A percentile compares a stretch with the other conserved stretches of the same genome.
These are phyloP conservation scores for Yamadazyma triangularis DNA, from an alignment of 1,139 yeast genomes.

Conservation along the genomic window DNA sequence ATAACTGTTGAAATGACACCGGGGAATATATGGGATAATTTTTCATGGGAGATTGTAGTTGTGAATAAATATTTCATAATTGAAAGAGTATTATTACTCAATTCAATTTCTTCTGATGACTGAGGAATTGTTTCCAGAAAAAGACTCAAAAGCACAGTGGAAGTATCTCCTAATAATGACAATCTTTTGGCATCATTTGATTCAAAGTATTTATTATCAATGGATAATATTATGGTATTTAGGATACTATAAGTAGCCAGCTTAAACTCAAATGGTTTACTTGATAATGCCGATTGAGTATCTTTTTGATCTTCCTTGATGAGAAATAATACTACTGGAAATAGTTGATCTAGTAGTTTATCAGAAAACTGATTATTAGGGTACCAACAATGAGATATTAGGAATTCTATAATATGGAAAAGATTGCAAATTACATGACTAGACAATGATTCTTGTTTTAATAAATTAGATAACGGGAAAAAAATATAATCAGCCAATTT, in stretches of 20 bases:
- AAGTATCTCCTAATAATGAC: slow-evolving; percentile 11
- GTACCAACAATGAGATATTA: slow-evolving; percentile 29
- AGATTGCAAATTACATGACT: slow-evolving; percentile 18
- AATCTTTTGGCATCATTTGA: slow-evolving; percentile 7
- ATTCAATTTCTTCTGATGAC: slow-evolving; percentile 17
- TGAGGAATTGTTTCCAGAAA: slow-evolving; percentile 3
- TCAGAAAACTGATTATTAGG: slow-evolving; percentile 17
- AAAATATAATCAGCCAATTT: slow-evolving; percentile 41
- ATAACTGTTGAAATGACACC: slow-evolving; percentile 34
- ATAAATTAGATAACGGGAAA: slow-evolving; percentile 33
- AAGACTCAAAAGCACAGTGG: slow-evolving; percentile 6
- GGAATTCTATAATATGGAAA: slow-evolving; percentile 25
- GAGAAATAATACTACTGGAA: slow-evolving; percentile 29
- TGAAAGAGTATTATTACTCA: slow-evolving; percentile 10
- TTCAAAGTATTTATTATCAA: slow-evolving; percentile 4
- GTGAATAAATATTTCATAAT: slow-evolving; percentile 13
- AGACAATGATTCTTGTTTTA: slow-evolving; percentile 24
- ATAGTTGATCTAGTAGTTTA: slow-evolving; percentile 30
- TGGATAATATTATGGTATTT: slow-evolving; percentile 1
- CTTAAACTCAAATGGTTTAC: slow-evolving; percentile 16
- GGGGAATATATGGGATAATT: slow-evolving; percentile 36
- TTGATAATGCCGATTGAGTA: slow-evolving; percentile 3
- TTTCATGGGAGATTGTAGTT: slow-evolving; percentile 21
- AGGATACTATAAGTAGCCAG: slow-evolving; percentile 11
- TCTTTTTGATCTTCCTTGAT: slow-evolving; percentile 12